These are phyloP conservation scores for Aureobasidium zeae DNA, from an alignment of 2,329 filamentous ascomycete species.

Conservation along the genomic window DNA sequence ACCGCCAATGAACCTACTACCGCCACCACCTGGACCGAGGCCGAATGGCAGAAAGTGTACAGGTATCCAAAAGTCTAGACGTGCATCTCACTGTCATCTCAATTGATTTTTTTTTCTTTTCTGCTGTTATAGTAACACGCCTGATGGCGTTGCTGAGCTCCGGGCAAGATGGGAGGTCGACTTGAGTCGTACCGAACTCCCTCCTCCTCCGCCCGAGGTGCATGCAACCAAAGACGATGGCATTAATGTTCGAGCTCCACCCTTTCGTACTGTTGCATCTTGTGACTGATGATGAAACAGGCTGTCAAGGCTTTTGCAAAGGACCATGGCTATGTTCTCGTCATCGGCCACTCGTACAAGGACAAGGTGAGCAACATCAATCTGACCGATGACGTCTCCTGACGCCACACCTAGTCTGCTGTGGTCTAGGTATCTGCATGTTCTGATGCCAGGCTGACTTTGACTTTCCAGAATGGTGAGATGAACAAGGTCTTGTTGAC, in stretches of 20 bases:
- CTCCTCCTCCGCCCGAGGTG: constrained; percentile 19
- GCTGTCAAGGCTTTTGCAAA: constrained; percentile 19
- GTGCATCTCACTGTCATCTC: constrained; percentile 2
- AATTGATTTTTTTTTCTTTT: neutral
- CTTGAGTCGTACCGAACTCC: constrained; percentile 17
- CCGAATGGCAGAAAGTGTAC: constrained; percentile 15
- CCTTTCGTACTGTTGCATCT: neutral
- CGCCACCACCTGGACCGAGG: constrained; percentile 14
- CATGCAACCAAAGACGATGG: constrained; percentile 18
- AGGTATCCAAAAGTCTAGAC: constrained; percentile 6
- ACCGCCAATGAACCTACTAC: constrained; percentile 3
- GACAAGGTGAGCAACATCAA: constrained; percentile 14
- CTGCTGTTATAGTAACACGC: constrained; percentile 16
- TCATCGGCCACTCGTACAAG: constrained; percentile 20
- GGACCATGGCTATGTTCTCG: constrained; percentile 19
- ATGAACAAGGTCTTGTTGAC: constrained; percentile 18
- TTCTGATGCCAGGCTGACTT: constrained; percentile 1
- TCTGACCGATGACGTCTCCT: constrained; percentile 2
- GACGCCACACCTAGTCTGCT: constrained; percentile 5
- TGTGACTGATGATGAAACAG: neutral
- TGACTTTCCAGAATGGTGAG: constrained; percentile 12
- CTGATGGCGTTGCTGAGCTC: constrained; percentile 18
- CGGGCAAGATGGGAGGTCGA: constrained; percentile 19
- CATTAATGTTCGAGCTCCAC: constrained; percentile 11
- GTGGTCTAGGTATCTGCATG: neutral